These are phyloP conservation scores for Saraca asoca DNA, from an alignment of 331 rosid species.

Conservation along the genomic window DNA sequence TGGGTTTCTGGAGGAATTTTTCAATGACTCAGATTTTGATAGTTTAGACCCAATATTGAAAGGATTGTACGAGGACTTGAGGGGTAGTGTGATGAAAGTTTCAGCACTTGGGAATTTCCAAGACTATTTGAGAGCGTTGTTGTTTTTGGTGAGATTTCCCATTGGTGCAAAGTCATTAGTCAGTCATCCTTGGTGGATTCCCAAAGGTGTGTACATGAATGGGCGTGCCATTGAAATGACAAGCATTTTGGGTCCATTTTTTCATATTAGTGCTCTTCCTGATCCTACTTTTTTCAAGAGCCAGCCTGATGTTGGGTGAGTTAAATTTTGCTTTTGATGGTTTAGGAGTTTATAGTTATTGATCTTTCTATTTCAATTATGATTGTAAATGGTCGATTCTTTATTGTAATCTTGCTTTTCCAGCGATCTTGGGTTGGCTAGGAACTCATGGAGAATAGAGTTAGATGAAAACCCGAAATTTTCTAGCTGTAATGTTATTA, in stretches of 20 bases:
- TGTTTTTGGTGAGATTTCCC: conserved; percentile 77
- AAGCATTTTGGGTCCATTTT: conserved; percentile 92
- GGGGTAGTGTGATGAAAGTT: conserved; percentile 81
- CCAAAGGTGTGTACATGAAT: conserved; percentile 72
- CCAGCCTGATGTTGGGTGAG: conserved; percentile 97
- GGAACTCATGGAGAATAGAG: not conserved
- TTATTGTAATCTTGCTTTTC: conserved; percentile 9
- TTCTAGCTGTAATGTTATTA: not conserved
- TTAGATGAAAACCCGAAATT: not conserved
- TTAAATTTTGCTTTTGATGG: conserved; percentile 1
- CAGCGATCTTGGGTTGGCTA: conserved; percentile 17
- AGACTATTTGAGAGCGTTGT: conserved; percentile 76
- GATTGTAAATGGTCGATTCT: not conserved
- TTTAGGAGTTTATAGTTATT: not conserved
- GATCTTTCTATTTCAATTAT: not conserved
- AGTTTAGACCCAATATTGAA: conserved; percentile 72
- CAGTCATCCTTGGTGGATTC: conserved; percentile 92
- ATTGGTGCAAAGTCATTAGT: conserved; percentile 83
- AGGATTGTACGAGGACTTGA: conserved; percentile 80
- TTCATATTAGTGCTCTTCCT: conserved; percentile 88
- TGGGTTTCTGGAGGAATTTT: conserved; percentile 88
- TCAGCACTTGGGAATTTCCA: conserved; percentile 94
- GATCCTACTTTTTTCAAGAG: conserved; percentile 79
- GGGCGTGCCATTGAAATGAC: conserved; percentile 99
- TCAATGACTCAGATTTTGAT: conserved; percentile 78